These are phyloP conservation scores for Lactuca saligna DNA, from an alignment of 129 eudicot genomes.

Conservation along the genomic window DNA sequence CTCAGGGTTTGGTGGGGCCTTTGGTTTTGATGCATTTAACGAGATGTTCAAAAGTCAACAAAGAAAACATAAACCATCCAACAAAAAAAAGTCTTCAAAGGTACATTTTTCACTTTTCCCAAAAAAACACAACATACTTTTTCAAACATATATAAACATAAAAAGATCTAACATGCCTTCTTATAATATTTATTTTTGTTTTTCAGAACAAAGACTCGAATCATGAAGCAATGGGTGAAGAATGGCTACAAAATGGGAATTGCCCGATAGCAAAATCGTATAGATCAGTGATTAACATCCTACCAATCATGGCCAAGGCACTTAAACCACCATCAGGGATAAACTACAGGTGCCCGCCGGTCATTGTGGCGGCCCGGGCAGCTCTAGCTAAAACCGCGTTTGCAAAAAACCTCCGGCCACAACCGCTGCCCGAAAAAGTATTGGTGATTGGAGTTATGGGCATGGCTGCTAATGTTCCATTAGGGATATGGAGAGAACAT, in stretches of 20 bases:
- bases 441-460: constrained; percentile 84
- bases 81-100: constrained; percentile 63
- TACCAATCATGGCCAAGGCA: constrained; percentile 81
- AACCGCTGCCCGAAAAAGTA: constrained; percentile 72
- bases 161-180: constrained; percentile 5
- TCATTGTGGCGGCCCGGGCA: constrained; percentile 74
- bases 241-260: constrained; percentile 88
- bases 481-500: constrained; percentile 98
- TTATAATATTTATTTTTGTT: neutral
- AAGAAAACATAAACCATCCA: constrained; percentile 54
- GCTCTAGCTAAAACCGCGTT: constrained; percentile 84
- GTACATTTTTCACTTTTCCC: constrained; percentile 23
- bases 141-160: neutral
- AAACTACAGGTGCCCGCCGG: constrained; percentile 64
- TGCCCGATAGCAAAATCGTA: constrained; percentile 96
- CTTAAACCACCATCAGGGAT: constrained; percentile 80
- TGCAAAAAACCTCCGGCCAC: constrained; percentile 84
- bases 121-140: no score
- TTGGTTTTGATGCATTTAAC: constrained; percentile 77
- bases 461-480: constrained; percentile 87
- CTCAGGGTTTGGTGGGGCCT: constrained; percentile 81
- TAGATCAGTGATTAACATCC: constrained; percentile 70
- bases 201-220: constrained; percentile 54
- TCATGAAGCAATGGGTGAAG: constrained; percentile 81
- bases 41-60: constrained; percentile 75